Percentiles rank a stretch among this genome's conserved stretches.
These are phyloP conservation scores for Carex scoparia DNA, from an alignment of 176 grass and related monocot species.

Conservation along the genomic window DNA sequence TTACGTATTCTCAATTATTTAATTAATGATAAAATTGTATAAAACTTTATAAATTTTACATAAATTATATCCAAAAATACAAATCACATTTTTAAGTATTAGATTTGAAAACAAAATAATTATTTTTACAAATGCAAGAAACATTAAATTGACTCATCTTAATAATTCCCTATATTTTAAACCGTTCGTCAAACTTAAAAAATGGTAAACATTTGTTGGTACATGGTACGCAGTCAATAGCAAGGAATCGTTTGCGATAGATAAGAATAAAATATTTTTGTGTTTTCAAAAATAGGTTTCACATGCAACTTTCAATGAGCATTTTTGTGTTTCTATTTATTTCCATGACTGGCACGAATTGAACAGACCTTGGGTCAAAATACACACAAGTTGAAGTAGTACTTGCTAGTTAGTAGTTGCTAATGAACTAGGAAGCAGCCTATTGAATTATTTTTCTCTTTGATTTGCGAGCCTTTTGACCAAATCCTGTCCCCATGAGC, in stretches of 20 bases:
- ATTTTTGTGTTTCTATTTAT: conserved; percentile 2
- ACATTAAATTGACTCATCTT: no score
- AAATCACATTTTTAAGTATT: no score
- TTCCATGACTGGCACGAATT: background rate
- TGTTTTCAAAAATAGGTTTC: background rate
- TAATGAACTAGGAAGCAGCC: background rate
- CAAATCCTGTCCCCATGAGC: background rate
- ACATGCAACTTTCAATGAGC: background rate
- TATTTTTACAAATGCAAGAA: no score
- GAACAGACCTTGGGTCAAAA: background rate
- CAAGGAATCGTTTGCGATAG: background rate
- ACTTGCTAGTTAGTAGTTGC: background rate
- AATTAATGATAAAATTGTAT: no score
- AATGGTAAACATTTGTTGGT: no score
- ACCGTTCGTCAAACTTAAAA: no score
- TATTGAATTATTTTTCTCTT: conserved; percentile 9
- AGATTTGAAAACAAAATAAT: no score
- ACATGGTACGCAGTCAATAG: no score
- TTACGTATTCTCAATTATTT: no score
- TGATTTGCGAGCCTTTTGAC: conserved; percentile 3
- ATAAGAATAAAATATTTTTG: background rate
- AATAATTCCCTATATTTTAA: no score
- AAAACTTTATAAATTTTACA: no score
- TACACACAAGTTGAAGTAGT: background rate
- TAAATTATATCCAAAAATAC: no score